A percentile compares a stretch with the other conserved stretches of the same genome.
phyloP scores from a whole-genome alignment of 495 filamentous ascomycete species.

The Xylaria longipes region DNA sequence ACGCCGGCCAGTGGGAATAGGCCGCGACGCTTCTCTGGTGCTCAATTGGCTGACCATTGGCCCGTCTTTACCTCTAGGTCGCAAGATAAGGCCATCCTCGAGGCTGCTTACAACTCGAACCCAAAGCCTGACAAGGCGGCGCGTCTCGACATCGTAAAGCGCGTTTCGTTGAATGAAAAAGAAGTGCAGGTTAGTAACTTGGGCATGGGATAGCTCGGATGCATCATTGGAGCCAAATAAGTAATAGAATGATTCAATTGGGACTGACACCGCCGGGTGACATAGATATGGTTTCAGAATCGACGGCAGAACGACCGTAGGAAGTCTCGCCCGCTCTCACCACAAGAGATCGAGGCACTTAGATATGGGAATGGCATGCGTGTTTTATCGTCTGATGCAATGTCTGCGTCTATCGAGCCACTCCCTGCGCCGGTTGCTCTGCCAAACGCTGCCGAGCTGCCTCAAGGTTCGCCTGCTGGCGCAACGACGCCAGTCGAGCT shows the following conservation, averaged over 20 bases:
- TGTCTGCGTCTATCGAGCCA: slow-evolving; percentile 36
- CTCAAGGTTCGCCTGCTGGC: slow-evolving; percentile 18
- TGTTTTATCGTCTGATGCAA: slow-evolving; percentile 56
- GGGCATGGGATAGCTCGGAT: background rate
- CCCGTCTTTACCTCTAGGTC: slow-evolving; percentile 57
- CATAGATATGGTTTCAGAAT: slow-evolving; percentile 99
- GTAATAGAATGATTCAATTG: background rate
- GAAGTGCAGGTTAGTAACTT: slow-evolving; percentile 85
- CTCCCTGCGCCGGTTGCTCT: slow-evolving; percentile 33
- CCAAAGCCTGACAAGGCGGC: slow-evolving; percentile 92
- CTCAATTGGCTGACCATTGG: slow-evolving; percentile 27
- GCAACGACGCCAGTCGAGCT: slow-evolving; percentile 26
- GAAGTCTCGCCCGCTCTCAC: slow-evolving; percentile 84
- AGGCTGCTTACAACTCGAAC: slow-evolving; percentile 83
- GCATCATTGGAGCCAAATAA: background rate
- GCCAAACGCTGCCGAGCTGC: slow-evolving; percentile 24
- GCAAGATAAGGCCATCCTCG: slow-evolving; percentile 89
- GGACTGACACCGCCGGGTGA: slow-evolving; percentile 29
- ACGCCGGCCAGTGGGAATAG: background rate
- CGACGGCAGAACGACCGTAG: slow-evolving; percentile 91
- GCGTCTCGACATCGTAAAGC: slow-evolving; percentile 80
- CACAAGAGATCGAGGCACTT: slow-evolving; percentile 75
- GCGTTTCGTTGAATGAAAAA: slow-evolving; percentile 92
- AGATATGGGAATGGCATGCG: slow-evolving; percentile 60
- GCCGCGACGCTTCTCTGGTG: background rate